A percentile compares a stretch with the other conserved stretches of the same genome.
Evolutionary conservation across 2,329 filamentous ascomycete species (phyloP).

Genomic region (Sporothrix phasma): DNA sequence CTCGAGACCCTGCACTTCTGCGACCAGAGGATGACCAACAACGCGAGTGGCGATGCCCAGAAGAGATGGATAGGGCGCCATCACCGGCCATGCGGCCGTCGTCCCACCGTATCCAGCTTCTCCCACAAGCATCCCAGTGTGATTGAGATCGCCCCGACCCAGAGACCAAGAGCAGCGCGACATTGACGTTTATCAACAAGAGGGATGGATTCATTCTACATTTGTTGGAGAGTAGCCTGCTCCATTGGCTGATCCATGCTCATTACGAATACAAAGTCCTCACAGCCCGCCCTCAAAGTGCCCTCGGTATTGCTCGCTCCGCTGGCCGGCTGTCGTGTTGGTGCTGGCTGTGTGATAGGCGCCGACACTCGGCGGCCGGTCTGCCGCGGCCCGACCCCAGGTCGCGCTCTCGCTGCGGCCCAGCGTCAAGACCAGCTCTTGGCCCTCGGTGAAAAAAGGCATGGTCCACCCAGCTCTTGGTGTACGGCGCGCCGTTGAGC

Average conservation of each 20-base stretch:
- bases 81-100: too few species aligned
- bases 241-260: not conserved
- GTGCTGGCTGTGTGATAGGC: conserved; percentile 1
- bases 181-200: too few species aligned
- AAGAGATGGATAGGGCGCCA: not conserved
- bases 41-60: not conserved
- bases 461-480: conserved; percentile 58
- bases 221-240: too few species aligned
- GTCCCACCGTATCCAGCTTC: too few species aligned
- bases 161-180: too few species aligned
- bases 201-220: too few species aligned
- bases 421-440: conserved; percentile 51
- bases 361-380: conserved; percentile 52
- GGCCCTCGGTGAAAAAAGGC: conserved; percentile 57
- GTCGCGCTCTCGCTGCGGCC: conserved; percentile 46
- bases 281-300: not conserved
- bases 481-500: conserved; percentile 49
- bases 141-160: not conserved
- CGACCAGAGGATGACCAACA: too few species aligned
- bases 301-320: not conserved
- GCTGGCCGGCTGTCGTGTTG: not conserved
- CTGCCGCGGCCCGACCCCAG: conserved; percentile 51
- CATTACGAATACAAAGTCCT: not conserved
- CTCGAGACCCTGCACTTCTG: too few species aligned
- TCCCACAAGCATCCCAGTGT: too few species aligned